These are phyloP conservation scores for Onygena corvina DNA, from an alignment of 2,329 filamentous ascomycete species.

Conservation along the genomic window DNA sequence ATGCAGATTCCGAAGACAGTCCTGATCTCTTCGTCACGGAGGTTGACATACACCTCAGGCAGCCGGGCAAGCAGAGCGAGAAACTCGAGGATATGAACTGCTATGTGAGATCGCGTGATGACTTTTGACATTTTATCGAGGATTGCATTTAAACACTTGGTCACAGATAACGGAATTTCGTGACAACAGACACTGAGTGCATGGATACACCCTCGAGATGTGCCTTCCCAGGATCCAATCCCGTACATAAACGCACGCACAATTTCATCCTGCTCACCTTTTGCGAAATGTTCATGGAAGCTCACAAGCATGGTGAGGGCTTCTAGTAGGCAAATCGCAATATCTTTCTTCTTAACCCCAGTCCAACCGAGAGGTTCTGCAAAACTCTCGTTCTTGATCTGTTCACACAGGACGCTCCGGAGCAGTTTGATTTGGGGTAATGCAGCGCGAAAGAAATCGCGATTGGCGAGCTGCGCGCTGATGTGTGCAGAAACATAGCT, in stretches of 20 bases:
- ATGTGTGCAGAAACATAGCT: constrained; percentile 80
- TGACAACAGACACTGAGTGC: constrained; percentile 90
- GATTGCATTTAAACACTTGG: constrained; percentile 72
- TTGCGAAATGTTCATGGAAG: constrained; percentile 75
- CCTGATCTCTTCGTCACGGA: constrained; percentile 81
- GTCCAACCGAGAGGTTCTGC: constrained; percentile 69
- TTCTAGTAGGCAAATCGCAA: constrained; percentile 80
- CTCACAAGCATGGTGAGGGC: constrained; percentile 76
- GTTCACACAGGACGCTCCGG: constrained; percentile 65
- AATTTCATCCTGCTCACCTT: constrained; percentile 77
- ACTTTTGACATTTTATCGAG: constrained; percentile 90
- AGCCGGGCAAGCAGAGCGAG: constrained; percentile 77
- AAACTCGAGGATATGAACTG: constrained; percentile 92
- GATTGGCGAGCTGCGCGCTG: constrained; percentile 78
- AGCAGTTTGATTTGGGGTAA: constrained; percentile 64
- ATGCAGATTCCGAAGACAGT: constrained; percentile 93
- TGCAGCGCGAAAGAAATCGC: constrained; percentile 65
- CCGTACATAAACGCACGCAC: constrained; percentile 77
- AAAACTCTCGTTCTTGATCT: constrained; percentile 64
- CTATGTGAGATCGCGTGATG: constrained; percentile 83
- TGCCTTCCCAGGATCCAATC: constrained; percentile 71
- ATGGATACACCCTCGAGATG: constrained; percentile 86
- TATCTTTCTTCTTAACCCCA: constrained; percentile 72
- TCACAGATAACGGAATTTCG: constrained; percentile 76
- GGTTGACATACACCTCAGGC: constrained; percentile 73